A percentile compares a stretch with the other conserved stretches of the same genome.
These are phyloP conservation scores for Stemphylium lycopersici DNA, from an alignment of 2,329 filamentous ascomycete species.

Conservation along the genomic window DNA sequence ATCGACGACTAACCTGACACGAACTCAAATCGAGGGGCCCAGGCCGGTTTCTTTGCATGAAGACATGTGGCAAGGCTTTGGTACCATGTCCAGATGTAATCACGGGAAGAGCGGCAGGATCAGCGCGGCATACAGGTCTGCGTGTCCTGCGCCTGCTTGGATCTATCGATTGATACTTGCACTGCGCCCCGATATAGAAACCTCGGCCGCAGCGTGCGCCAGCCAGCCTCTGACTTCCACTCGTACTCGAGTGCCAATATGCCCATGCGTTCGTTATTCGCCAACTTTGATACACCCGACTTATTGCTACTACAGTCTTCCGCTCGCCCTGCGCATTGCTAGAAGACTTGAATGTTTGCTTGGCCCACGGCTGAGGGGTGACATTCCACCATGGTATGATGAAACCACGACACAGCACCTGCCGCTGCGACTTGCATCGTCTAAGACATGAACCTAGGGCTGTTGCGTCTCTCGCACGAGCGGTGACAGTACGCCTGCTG, in stretches of 20 bases:
- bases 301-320: slow-evolving; percentile 4
- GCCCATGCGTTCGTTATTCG: slow-evolving; percentile 10
- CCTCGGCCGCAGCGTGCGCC: slow-evolving; percentile 1
- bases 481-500: slow-evolving; percentile 8
- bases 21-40: slow-evolving; percentile 1
- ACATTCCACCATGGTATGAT: slow-evolving; percentile 21
- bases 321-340: slow-evolving; percentile 5
- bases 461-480: slow-evolving; percentile 29
- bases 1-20: background rate
- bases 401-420: background rate
- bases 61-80: slow-evolving; percentile 9
- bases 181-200: background rate
- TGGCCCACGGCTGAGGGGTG: slow-evolving; percentile 14
- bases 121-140: slow-evolving; percentile 5
- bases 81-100: background rate
- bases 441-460: slow-evolving; percentile 22
- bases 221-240: background rate
- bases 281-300: background rate
- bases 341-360: slow-evolving; percentile 6
- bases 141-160: slow-evolving; percentile 9
- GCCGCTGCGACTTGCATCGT: background rate
- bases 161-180: slow-evolving; percentile 8
- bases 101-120: slow-evolving; percentile 8
- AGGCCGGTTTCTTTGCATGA: slow-evolving; percentile 1
- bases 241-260: slow-evolving; percentile 4